phyloP scores from a whole-genome alignment of 1,139 yeast species.

The Kodamaea sp. region DNA sequence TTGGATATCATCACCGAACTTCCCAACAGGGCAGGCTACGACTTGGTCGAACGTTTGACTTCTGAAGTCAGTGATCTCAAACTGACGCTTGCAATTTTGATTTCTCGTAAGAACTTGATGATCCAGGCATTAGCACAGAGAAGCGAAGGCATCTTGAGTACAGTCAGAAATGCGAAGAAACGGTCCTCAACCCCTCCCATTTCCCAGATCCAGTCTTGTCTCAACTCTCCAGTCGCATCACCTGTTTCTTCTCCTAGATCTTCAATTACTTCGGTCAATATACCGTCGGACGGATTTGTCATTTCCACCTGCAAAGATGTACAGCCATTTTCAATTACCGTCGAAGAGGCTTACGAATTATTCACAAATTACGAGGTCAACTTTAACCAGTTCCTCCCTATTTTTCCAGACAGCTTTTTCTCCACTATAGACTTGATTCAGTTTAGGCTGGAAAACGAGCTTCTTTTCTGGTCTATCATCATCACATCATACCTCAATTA shows the following conservation, averaged over 20 bases:
- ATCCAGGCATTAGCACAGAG: slow-evolving; percentile 25
- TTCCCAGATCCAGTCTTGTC: slow-evolving; percentile 31
- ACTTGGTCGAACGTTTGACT: slow-evolving; percentile 33
- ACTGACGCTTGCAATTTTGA: slow-evolving; percentile 26
- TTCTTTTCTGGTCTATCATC: slow-evolving; percentile 46
- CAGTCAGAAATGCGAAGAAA: slow-evolving; percentile 4
- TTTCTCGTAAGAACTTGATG: slow-evolving; percentile 27
- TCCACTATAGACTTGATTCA: slow-evolving; percentile 22
- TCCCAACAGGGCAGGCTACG: slow-evolving; percentile 29
- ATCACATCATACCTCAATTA: slow-evolving; percentile 34
- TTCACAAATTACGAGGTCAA: slow-evolving; percentile 34
- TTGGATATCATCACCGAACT: slow-evolving; percentile 39
- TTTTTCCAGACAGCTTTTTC: slow-evolving; percentile 43
- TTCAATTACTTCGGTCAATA: neutral
- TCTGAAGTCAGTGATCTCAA: slow-evolving; percentile 31
- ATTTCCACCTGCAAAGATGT: slow-evolving; percentile 17
- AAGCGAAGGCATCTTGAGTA: slow-evolving; percentile 14
- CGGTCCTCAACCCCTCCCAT: slow-evolving; percentile 13
- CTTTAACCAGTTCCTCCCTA: slow-evolving; percentile 41
- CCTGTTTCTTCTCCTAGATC: neutral
- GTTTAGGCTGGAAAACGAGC: slow-evolving; percentile 32
- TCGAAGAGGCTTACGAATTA: slow-evolving; percentile 28
- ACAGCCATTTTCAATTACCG: slow-evolving; percentile 26
- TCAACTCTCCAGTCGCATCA: slow-evolving; percentile 19
- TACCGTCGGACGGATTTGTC: slow-evolving; percentile 11